Evolutionary conservation across 768 basidiomycete species (phyloP), one percentile per base, ranked within the genome.

Genomic region (Rubroboletus satanas): DNA sequence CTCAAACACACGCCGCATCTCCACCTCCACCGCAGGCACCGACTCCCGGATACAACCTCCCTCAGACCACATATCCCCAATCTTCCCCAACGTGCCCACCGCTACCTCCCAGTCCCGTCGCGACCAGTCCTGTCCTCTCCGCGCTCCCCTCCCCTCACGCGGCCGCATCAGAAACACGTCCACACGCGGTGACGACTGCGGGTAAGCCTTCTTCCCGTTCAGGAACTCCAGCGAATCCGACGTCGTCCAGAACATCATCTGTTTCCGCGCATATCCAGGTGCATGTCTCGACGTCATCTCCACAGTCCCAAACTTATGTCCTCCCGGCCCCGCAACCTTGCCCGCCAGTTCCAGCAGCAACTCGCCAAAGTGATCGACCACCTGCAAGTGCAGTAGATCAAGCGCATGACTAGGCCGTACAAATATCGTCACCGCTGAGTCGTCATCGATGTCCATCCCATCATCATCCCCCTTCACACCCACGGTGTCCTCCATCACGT

Each of bases 71-170:
- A 66, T 59, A 1, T 66, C 70, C 1, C 80, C 85, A 37, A 88
- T 70, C 28, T 64, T 65, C 32, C 65, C 70, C 63, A 92, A 61
- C 47, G 73, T 75, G 7, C 61, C 61, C 54, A 87, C 66, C 29
- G 73, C 79, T 12, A 78, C 73, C 58, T 78, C 73, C 89, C 90
- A 92, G 61, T 84, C 87, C 49, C 76, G 72, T 44, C 80, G 74
- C 12, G 84, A 76, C 88, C 88, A 93, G 58, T 91, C 87, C 62
- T 83, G 80, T 2, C 90, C 90, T n/a, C 79, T 71, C 44, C 87
- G 78, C 15, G 80, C 80, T 0, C 86, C 87, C 29, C 56, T 69
- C 21, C 71, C 72, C 35, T 71, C 65, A 57, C 79, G 76, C 39
- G 83, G 77, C 45, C 71, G 71, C 50, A 69, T 76, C 49, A 85